A percentile compares a stretch with the other conserved stretches of the same genome.
These are phyloP conservation scores for Ceratorhiza oryzae-sativae DNA, from an alignment of 1,284 basidiomycete genomes.

Conservation along the genomic window DNA sequence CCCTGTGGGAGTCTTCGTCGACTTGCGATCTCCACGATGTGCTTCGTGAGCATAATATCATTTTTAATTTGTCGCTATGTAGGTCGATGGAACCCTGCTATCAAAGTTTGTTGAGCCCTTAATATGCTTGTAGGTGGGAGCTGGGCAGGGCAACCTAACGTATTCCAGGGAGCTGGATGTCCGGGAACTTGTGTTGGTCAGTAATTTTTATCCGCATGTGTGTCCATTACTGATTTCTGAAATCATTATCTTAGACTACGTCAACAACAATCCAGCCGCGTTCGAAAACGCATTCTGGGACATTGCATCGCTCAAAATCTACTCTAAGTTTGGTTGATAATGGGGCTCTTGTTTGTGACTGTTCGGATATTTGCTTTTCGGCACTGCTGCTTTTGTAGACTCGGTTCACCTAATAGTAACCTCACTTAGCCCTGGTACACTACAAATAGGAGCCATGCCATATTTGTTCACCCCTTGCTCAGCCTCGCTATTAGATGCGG, in stretches of 20 bases:
- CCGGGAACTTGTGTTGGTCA: conserved; percentile 61
- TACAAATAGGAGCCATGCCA: too few species aligned
- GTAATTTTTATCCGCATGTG: conserved; percentile 35
- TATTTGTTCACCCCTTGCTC: too few species aligned
- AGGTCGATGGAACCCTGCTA: conserved; percentile 44
- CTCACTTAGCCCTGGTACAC: too few species aligned
- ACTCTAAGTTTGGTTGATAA: conserved; percentile 40
- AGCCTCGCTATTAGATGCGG: too few species aligned
- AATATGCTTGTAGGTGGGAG: conserved; percentile 56
- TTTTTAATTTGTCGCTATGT: conserved; percentile 65
- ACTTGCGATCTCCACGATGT: conserved; percentile 59
- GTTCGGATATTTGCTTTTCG: too few species aligned
- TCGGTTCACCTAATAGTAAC: too few species aligned
- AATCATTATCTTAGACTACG: conserved; percentile 55
- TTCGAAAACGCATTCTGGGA: conserved; percentile 74
- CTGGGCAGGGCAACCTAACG: conserved; percentile 59
- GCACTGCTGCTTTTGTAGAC: too few species aligned
- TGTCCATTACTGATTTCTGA: background rate
- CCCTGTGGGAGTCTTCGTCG: conserved; percentile 61
- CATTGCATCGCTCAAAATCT: conserved; percentile 58
- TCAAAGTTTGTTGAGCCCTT: conserved; percentile 24
- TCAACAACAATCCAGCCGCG: conserved; percentile 68
- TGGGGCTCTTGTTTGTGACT: conserved; percentile 34
- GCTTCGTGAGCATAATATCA: conserved; percentile 66
- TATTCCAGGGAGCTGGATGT: conserved; percentile 59